Base-by-base conservation (phyloP, 1,139 yeast species). In the Debaryomyces fabryi region DNA sequence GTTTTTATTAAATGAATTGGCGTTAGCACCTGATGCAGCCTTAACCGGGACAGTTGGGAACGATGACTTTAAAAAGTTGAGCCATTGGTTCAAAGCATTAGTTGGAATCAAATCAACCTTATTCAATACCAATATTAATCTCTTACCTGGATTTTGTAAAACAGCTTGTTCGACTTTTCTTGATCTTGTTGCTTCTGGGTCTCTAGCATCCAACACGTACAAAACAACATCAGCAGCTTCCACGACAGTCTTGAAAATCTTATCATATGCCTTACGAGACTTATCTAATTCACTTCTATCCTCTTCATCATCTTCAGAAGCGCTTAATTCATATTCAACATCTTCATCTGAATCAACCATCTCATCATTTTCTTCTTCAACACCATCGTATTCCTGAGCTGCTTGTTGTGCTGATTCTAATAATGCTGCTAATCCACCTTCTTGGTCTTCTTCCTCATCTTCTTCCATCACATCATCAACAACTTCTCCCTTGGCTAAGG, bases 201-300 rank as follows among this genome's bases (percentile, higher is more conserved):
- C 97, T 68, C 99, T 85, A 3, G 99, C 97, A 71, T 93, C 99
- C 62, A 93, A 75, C 20, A 93, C 97, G 60, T 95, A 93, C 49
- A 93, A 76, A 25, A 93, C 78, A 49, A 93, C 97, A 68, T 92
- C 98, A 1, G 97, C 77, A 25, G 91, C 85, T 50, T 90, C 97
- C 42, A 92, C 92, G 37, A 85, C 91, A 4, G 85, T 72, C 64
- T 85, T 86, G 74, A 87, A 86, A 45, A 92, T 88, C 68, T 91
- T 89, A 65, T 91, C 96, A 69, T 88, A 93, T 10, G 97, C 95
- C 66, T 88, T 91, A 66, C 98, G 83, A 7, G 97, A 91, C 60
- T 86, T 85, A 53, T 92, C 98, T 48, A 70, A 58, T 40, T 67
- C 76, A 13, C 67, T 60, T 16, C 54, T 53, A 32, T 58, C 62